Evolutionary conservation across 2,329 filamentous ascomycete genomes (phyloP), one percentile per base, ranked within the genome.

Genomic region (Diaporthe velutina): DNA sequence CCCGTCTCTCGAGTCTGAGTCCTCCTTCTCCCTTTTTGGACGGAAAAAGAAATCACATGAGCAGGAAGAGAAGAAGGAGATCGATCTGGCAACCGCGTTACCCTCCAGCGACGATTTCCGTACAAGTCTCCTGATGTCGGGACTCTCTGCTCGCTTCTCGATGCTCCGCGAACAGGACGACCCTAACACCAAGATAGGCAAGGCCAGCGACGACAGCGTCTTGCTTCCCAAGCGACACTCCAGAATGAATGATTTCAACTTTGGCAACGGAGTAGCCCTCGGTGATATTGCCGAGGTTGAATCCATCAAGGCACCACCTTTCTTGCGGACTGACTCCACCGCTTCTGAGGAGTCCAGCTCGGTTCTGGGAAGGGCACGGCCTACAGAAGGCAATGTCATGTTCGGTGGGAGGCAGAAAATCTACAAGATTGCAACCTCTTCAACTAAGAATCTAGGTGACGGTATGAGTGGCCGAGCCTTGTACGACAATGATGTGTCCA

Each of bases 371-470:
- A 90, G 97, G 70, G 88, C 93, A 10, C 93, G 96, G 78, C 95
- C 95, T 0, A 92, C 91, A 1, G 96, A 98, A 81, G 95, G 96
- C 60, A 99, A 98, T 81, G 93, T 94, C 78, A 84, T 99, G 73
- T 99, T 99, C 83, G 97, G 97, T 74, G 97, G 97, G 22, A 92
- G 97, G 58, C 97, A 98, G 82, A 98, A 98, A 85, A 93, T 98
- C 50, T 98, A 97, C 84, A 96, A 95, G 83, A 94, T 98, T 77
- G 88, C 94, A 0, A 87, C 83, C 28, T 81, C 81, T 81, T 82
- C 57, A 87, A 86, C 3, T 85, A 86, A 45, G 86, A 85, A 76
- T 0, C 73, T 77, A 6, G 81, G 79, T 22, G 85, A 86, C 28
- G 89, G 88, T 60, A 90, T 94, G 87, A 85, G 87, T 60, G 94